A percentile compares a stretch with the other conserved stretches of the same genome.
These are phyloP conservation scores for Astrephomene gubernaculifera DNA, from an alignment of 139 green algal species.

Conservation along the genomic window DNA sequence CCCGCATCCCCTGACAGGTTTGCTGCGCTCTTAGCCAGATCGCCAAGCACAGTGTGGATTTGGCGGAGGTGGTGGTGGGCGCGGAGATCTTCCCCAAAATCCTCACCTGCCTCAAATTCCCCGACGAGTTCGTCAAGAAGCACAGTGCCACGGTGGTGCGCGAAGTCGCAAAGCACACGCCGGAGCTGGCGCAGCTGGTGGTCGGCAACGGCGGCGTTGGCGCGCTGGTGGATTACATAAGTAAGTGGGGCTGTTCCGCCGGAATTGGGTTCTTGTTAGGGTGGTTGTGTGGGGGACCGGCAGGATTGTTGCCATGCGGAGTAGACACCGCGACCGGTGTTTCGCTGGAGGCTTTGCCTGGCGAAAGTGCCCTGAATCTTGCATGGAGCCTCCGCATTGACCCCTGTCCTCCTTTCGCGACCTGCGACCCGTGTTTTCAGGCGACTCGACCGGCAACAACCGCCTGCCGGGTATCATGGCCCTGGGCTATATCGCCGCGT, in stretches of 20 bases:
- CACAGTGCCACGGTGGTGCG: constrained; percentile 80
- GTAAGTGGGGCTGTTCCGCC: constrained; percentile 45
- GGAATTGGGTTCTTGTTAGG: no score
- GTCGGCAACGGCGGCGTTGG: constrained; percentile 86
- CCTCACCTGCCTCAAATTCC: constrained; percentile 90
- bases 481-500: constrained; percentile 88
- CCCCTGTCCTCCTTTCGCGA: no score
- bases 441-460: constrained; percentile 68
- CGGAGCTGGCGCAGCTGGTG: constrained; percentile 90
- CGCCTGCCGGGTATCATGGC: constrained; percentile 89
- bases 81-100: constrained; percentile 92
- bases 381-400: no score
- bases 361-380: no score
- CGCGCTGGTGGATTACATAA: constrained; percentile 87
- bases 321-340: no score
- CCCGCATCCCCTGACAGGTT: constrained; percentile 55
- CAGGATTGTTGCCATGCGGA: no score
- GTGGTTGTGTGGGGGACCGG: no score
- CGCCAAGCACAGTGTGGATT: constrained; percentile 89
- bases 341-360: no score
- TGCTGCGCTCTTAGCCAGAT: constrained; percentile 87
- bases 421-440: no score
- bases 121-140: constrained; percentile 87
- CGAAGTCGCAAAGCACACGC: constrained; percentile 89
- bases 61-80: constrained; percentile 93